Percentiles rank a stretch among this genome's conserved stretches.
phyloP scores from a whole-genome alignment of 1,284 basidiomycete species.

The Ganoderma lingzhi region DNA sequence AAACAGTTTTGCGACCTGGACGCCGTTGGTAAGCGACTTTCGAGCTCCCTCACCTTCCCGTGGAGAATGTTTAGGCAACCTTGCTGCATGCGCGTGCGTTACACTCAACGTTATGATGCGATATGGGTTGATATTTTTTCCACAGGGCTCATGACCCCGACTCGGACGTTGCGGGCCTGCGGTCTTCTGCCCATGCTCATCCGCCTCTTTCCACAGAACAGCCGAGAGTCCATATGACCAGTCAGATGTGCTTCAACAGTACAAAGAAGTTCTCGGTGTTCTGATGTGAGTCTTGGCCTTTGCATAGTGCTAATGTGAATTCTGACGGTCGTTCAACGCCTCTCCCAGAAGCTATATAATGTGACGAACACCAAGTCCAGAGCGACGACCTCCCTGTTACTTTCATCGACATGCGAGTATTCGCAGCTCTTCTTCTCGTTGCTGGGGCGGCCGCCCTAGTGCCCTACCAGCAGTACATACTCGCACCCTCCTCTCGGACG shows the following conservation, averaged over 20 bases:
- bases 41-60: background rate
- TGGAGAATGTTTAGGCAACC: background rate
- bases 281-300: background rate
- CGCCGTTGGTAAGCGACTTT: no score
- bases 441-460: background rate
- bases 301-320: background rate
- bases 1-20: no score
- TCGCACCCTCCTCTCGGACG: constrained; percentile 25
- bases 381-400: background rate
- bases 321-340: background rate
- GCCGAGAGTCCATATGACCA: background rate
- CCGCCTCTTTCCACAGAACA: background rate
- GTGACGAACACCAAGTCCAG: background rate
- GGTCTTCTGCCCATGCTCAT: background rate
- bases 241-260: background rate
- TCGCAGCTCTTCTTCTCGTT: background rate
- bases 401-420: background rate
- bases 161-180: constrained; percentile 1
- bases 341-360: constrained; percentile 1
- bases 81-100: background rate
- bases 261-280: background rate
- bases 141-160: background rate
- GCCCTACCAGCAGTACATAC: constrained; percentile 25
- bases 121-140: background rate
- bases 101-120: background rate